Conservation (phyloP, 148 eudicot species). For the Salicornia ramosissima region DNA sequence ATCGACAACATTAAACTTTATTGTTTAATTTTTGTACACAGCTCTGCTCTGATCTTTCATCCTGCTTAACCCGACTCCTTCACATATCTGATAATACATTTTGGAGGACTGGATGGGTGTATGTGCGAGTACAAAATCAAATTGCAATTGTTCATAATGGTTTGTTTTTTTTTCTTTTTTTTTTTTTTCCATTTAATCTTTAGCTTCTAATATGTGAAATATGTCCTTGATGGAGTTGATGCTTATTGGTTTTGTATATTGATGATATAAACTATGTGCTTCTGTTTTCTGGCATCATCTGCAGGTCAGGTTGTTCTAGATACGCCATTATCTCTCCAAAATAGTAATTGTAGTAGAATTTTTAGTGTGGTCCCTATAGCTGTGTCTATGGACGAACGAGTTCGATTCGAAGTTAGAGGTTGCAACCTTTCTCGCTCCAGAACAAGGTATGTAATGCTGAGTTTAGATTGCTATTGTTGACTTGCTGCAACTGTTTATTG, state of each 20-base stretch:
- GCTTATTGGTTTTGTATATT: neutral
- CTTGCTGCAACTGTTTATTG: constrained; percentile 7
- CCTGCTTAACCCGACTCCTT: constrained; percentile 58
- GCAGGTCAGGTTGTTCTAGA: constrained; percentile 67
- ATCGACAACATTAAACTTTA: neutral
- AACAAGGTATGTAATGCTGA: constrained; percentile 40
- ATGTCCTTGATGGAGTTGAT: no score
- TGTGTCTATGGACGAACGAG: constrained; percentile 54
- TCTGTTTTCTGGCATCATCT: constrained; percentile 18
- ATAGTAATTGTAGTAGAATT: constrained; percentile 38
- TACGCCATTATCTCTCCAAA: constrained; percentile 41
- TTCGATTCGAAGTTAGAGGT: constrained; percentile 58
- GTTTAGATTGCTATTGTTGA: neutral
- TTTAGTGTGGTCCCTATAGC: constrained; percentile 66
- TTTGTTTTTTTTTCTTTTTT: constrained; percentile 22
- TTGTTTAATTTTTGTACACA: constrained; percentile 25
- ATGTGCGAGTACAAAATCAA: constrained; percentile 54
- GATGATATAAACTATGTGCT: neutral
- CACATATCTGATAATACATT: constrained; percentile 50
- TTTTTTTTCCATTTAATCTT: neutral
- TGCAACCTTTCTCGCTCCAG: constrained; percentile 49
- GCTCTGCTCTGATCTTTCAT: constrained; percentile 56
- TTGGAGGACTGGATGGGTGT: constrained; percentile 89
- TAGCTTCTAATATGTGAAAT: no score
- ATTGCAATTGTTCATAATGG: constrained; percentile 65